Base-by-base conservation (phyloP, 768 basidiomycete genomes). In the Hericium erinaceus region DNA sequence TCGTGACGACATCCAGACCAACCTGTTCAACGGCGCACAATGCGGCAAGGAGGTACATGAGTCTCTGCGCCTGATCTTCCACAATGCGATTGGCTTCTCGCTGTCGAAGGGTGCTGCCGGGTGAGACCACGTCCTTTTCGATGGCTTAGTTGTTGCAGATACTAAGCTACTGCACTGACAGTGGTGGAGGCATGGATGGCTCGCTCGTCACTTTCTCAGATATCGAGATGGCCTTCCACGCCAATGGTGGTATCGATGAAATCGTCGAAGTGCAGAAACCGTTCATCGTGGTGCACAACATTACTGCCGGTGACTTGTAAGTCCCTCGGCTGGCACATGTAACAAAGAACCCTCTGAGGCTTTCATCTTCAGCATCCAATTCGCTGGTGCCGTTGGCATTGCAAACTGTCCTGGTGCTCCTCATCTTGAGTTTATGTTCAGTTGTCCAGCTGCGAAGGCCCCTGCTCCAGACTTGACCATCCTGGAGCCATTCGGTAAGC, bases 241-340 rank as follows among this genome's bases (percentile, higher is more conserved):
- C 77, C 4, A 80, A 79, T 62, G 60, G 58, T 26, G 78, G 78
- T 24, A 61, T 66, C 61, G 74, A 77, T 58, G 75, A 73, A 15
- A 72, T 77, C 54, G 68, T 77, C 48, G 70, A 69, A 4, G 65
- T 57, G 0, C 69, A 75, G 58, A 67, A 64, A 33, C 70, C 69
- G 5, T 68, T 77, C 66, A 57, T 74, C 44, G 58, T 60, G 22
- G 67, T 64, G 39, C 68, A 74, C 62, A 70, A 73, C 59, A 68
- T 76, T 38, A 66, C 71, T 12, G 60, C 74, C 22, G 78, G 76
- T 44, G 80, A 81, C 67, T 74, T 81, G 77, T 79, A 57, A 55
- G 73, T 66, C 1, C 16, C n/a, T 33, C 33, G 9, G 33, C 8
- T 33, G 33, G 2, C 33, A 33, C 8, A 33, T 8, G 9, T 33